Evolutionary conservation across 306 rosid species (phyloP), one percentile per base, ranked within the genome.

Genomic region (Cicer pinnatifidum): DNA sequence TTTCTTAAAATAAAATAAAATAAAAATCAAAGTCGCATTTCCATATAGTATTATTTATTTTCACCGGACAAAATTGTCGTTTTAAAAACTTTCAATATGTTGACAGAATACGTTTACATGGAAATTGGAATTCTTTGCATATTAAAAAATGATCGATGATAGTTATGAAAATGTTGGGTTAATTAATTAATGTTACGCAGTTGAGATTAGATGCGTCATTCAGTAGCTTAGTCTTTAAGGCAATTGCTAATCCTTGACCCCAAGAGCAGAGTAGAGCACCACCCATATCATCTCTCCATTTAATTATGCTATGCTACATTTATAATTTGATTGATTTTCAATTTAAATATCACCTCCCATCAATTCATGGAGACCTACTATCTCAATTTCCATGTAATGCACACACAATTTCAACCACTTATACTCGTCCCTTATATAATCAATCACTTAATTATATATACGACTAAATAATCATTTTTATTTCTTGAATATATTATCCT

Each of bases 291-390:
- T 51, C 57, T 51, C 57, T 51, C 7, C 9, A 20, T 9, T 56
- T 56, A 56, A 56, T 56, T 20, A 56, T 54, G 11, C 7, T 54
- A 56, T 41, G 7, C 5, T 47, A 3, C 35, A 28, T 5, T 47
- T 12, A 4, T 47, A 12, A 35, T n/a, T 17, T 19, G 0, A 54
- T 54, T 54, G 6, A 9, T 8, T 54, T 6, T 6, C 6, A 6
- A 0, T n/a, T 50, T 50, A 54, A 54, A 54, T 53, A 53, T 17
- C 7, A 54, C 11, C 11, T 17, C 15, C n/a, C 15, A 57, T 57
- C 38, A 56, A 56, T 20, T 57, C 63, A 57, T 57, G 63, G 8
- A 20, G 39, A 57, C 63, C 63, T 53, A 17, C 60, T 57, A 57
- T 3, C 62, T 56, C 9, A 58, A 58, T 0, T 58, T 58, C 65